These are phyloP conservation scores for Delitschia confertaspora DNA, from an alignment of 495 filamentous ascomycete species.

Conservation along the genomic window DNA sequence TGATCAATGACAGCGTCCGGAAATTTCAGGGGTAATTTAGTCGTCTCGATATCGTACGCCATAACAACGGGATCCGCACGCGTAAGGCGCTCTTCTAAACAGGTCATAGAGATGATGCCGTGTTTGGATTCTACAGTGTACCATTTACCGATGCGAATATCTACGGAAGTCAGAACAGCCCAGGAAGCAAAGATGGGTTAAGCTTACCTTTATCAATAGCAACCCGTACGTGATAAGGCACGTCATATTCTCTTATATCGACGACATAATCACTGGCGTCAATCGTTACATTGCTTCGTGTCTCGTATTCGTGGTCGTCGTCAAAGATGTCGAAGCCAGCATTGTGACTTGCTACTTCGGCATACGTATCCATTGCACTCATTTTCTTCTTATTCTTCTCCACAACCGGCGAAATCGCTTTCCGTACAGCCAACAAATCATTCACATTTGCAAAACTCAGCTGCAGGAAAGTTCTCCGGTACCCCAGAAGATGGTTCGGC, in stretches of 20 bases:
- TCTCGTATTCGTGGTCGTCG: constrained; percentile 75
- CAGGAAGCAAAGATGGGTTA: not conserved
- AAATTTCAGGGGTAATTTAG: constrained; percentile 93
- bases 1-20: constrained; percentile 93
- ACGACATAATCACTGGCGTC: constrained; percentile 96
- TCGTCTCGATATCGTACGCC: constrained; percentile 97
- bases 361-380: constrained; percentile 96
- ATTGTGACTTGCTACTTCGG: constrained; percentile 83
- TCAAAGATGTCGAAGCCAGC: constrained; percentile 95
- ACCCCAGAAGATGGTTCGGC: constrained; percentile 92
- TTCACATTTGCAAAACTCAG: constrained; percentile 78
- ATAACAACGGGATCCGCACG: constrained; percentile 92
- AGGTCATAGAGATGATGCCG: constrained; percentile 68
- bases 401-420: constrained; percentile 76
- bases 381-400: constrained; percentile 94
- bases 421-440: constrained; percentile 75
- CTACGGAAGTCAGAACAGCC: constrained; percentile 35
- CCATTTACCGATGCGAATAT: constrained; percentile 95
- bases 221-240: constrained; percentile 98
- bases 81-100: constrained; percentile 78
- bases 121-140: constrained; percentile 94
- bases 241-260: constrained; percentile 98
- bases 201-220: constrained; percentile 79
- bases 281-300: constrained; percentile 68
- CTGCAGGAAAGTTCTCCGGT: constrained; percentile 76